Evolutionary conservation across 768 basidiomycete species (phyloP), one percentile per base, ranked within the genome.

Genomic region (Suillus alpinus): DNA sequence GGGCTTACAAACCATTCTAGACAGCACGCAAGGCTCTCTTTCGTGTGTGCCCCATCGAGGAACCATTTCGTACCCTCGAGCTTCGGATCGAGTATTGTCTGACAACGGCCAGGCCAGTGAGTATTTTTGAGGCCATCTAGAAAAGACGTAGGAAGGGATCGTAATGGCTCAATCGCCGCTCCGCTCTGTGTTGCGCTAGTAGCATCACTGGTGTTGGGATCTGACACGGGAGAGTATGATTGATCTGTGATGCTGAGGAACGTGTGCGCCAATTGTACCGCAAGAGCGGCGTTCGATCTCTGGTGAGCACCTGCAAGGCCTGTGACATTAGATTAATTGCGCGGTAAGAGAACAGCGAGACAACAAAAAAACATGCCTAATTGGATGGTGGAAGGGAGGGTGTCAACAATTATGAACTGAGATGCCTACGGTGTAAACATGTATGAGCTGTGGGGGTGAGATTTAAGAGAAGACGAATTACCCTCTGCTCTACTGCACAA

Each of bases 61-160:
- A 87, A 93, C 97, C 97, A 98, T 3, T 84, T 89, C 7, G 83
- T 79, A 16, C 73, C 68, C 1, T 73, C 55, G 41, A 82, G 70
- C 16, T 65, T 69, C 1, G 87, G 86, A 68, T 95, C 94, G 10
- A 59, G 52, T 13, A 96, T 84, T 9, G 83, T 83, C 75, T 99
- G 97, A 71, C 97, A 99, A 49, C 97, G 85, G 13, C 96, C 97
- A 10, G 97, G 95, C 96, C 97, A 99, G 62, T 78, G 84, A 4
- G 94, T 82, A 20, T 80, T 75, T 66, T 84, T 75, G 23, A 98
- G 77, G 3, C 89, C 95, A 20, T 76, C 67, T 37, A 86, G 68
- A 62, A 92, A 87, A 2, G 78, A 63, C 12, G 75, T 66, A 0
- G 89, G 78, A 12, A 96, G 75, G 2, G 68, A 61, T 16, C 6